Evolutionary conservation across 2,329 filamentous ascomycete genomes (phyloP).

Genomic region (Colletotrichum tofieldiae): DNA sequence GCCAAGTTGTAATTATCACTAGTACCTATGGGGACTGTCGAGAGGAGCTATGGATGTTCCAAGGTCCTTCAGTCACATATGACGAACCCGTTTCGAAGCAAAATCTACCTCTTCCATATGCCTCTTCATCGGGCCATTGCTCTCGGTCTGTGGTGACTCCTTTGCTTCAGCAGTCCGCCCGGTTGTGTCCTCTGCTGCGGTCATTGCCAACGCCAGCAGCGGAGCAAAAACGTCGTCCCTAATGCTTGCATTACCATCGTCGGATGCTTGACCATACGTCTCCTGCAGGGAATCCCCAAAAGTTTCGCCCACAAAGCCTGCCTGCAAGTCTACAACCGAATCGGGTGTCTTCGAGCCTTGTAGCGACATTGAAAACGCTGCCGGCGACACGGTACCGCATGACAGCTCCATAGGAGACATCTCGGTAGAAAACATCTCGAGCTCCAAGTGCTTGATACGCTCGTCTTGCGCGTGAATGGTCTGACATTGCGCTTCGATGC

Average conservation of each 20-base stretch:
- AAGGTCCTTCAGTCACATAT: background rate
- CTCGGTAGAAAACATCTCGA: constrained; percentile 7
- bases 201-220: constrained; percentile 10
- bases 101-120: constrained; percentile 3
- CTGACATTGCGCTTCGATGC: constrained; percentile 8
- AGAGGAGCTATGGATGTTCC: background rate
- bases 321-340: background rate
- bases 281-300: background rate
- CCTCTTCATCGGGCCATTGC: constrained; percentile 3
- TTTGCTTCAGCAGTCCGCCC: background rate
- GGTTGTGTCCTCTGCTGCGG: background rate
- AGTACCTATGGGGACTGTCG: background rate
- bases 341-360: background rate
- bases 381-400: background rate
- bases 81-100: background rate
- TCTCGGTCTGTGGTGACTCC: constrained; percentile 1
- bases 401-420: constrained; percentile 19
- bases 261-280: background rate
- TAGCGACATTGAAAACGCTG: constrained; percentile 23
- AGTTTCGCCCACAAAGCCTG: background rate
- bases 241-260: background rate
- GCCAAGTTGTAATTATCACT: background rate
- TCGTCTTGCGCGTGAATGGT: constrained; percentile 15
- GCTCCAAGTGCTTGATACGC: constrained; percentile 3
- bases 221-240: constrained; percentile 4